These are phyloP conservation scores for Cylindrotheca fusiformis DNA, from an alignment of 108 stramenopile genomes.

Conservation along the genomic window DNA sequence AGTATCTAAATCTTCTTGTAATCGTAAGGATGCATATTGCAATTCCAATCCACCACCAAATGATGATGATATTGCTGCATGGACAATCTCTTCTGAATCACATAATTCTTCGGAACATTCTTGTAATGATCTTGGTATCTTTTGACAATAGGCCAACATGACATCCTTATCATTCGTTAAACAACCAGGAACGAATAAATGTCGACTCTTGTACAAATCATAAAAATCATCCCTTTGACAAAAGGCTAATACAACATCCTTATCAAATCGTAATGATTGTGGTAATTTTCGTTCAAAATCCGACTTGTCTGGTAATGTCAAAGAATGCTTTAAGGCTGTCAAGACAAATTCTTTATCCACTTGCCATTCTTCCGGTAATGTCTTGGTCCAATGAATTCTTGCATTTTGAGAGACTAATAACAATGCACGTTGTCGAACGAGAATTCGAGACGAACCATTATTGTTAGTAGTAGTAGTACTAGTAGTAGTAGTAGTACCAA, in stretches of 20 bases:
- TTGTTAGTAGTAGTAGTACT: no score
- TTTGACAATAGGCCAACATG: slow-evolving; percentile 35
- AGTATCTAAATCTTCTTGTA: slow-evolving; percentile 20
- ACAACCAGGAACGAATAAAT: slow-evolving; percentile 34
- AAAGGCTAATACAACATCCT: slow-evolving; percentile 36
- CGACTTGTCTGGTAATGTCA: slow-evolving; percentile 18
- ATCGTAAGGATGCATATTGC: slow-evolving; percentile 25
- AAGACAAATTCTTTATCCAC: slow-evolving; percentile 36
- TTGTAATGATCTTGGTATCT: slow-evolving; percentile 35
- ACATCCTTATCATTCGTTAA: slow-evolving; percentile 28
- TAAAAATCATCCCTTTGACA: slow-evolving; percentile 32
- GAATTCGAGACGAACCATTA: no score
- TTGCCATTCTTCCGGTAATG: slow-evolving; percentile 15
- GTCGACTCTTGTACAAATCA: slow-evolving; percentile 18
- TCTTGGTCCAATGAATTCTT: slow-evolving; percentile 7
- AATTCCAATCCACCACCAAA: slow-evolving; percentile 29
- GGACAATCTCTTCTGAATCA: slow-evolving; percentile 24
- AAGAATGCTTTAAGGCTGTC: slow-evolving; percentile 14
- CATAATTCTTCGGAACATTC: slow-evolving; percentile 29
- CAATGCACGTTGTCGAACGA: no score
- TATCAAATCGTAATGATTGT: slow-evolving; percentile 30
- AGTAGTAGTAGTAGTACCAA: no score
- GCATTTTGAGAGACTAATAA: neutral
- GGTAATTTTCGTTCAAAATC: slow-evolving; percentile 39
- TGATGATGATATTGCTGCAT: slow-evolving; percentile 20